Percentiles rank a stretch among this genome's conserved stretches.
phyloP scores from a whole-genome alignment of 106 monocot genomes.

The Dendrobium catenatum region DNA sequence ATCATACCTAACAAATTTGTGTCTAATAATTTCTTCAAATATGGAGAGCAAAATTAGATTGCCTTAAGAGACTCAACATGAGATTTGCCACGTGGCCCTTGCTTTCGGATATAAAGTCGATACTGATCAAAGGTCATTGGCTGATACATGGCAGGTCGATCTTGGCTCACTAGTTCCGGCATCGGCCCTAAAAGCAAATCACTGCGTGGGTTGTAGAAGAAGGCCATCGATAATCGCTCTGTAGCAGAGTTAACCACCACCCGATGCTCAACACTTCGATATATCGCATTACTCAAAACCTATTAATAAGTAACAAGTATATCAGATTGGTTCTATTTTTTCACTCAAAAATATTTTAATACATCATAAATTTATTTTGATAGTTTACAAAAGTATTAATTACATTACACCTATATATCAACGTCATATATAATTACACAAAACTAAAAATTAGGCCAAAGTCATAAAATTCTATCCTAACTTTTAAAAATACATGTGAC shows the following conservation, averaged over 20 bases:
- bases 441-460: too few species aligned
- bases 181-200: slow-evolving; percentile 12
- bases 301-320: not conserved
- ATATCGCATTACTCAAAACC: slow-evolving; percentile 20
- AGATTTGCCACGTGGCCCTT: slow-evolving; percentile 17
- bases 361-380: not conserved
- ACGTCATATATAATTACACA: too few species aligned
- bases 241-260: slow-evolving; percentile 9
- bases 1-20: not conserved
- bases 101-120: slow-evolving; percentile 12
- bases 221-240: slow-evolving; percentile 17
- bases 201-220: slow-evolving; percentile 26
- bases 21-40: not conserved
- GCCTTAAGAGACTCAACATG: slow-evolving; percentile 12
- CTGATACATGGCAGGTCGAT: slow-evolving; percentile 9
- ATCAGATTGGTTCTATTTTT: not conserved
- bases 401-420: too few species aligned
- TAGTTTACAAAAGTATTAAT: not conserved
- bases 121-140: slow-evolving; percentile 18
- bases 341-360: not conserved
- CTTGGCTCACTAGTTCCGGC: slow-evolving; percentile 8
- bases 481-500: too few species aligned
- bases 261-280: slow-evolving; percentile 26
- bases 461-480: too few species aligned
- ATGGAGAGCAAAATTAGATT: not conserved